Base-by-base conservation (phyloP, 352 stramenopile species). In the Phytophthora pini region DNA sequence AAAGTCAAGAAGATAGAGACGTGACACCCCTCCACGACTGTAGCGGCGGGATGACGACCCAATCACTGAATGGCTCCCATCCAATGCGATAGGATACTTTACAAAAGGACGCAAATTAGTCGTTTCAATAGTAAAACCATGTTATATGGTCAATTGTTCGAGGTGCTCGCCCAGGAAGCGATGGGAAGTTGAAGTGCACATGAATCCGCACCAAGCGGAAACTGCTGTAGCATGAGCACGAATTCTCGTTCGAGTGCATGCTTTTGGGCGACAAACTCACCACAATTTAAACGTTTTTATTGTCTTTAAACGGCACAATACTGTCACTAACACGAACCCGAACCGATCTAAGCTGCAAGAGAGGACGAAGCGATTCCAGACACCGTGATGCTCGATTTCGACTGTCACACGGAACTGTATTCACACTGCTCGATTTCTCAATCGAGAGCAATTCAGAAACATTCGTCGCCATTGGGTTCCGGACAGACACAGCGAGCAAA, bases 131-230 rank as follows among this genome's bases (percentile, higher is more conserved):
- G 5, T 11, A 36, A 51, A 13, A 36, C 4, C 6, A 15, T 10
- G n/a, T 22, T 0, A 2, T 41, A 20, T 7, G 13, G 45, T 2
- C 4, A 64, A 31, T 46, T 58, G 5, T 40, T 29, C 47, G 57
- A 65, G 57, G 48, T 57, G 12, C 10, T 4, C 2, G 12, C 10
- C 31, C 22, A 34, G 20, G 15, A 27, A 49, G 41, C 10, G 26
- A 43, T 40, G 38, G 45, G 34, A 56, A 56, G 56, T 63, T 63
- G 45, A 63, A 63, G 56, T 56, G 45, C 22, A 34, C 29, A 27
- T 53, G 46, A 53, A 53, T 38, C 44, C 44, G 49, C 49, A 45
- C 32, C 32, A 56, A 56, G 31, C 49, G 13, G 12, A 24, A 51
- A 17, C 4, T 8, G 36, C 31, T 34, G 31, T 31, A 31, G 27